A percentile compares a stretch with the other conserved stretches of the same genome.
These are phyloP conservation scores for Penicillium nucicola DNA, from an alignment of 495 filamentous ascomycete genomes.

Conservation along the genomic window DNA sequence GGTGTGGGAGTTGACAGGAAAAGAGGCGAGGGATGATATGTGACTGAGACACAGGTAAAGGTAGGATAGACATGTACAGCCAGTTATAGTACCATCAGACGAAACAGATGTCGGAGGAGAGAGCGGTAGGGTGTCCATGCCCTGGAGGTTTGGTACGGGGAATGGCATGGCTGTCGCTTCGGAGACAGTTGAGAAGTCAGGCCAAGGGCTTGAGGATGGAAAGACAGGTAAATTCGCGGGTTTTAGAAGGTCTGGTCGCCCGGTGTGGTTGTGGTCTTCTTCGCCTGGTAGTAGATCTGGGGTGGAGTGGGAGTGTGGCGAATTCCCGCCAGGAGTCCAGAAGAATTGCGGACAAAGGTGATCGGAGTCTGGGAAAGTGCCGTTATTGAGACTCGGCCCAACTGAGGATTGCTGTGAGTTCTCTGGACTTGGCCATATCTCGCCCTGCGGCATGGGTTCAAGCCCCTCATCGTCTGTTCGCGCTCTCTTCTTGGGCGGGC, in stretches of 20 bases:
- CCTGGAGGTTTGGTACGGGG: constrained; percentile 27
- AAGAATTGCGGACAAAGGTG: constrained; percentile 27
- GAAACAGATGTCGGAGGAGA: constrained; percentile 23
- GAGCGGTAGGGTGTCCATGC: constrained; percentile 22
- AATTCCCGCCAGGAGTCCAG: constrained; percentile 12
- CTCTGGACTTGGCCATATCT: constrained; percentile 25
- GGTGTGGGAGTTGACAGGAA: constrained; percentile 44
- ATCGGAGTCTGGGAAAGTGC: constrained; percentile 13
- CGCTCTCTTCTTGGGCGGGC: constrained; percentile 42
- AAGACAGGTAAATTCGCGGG: constrained; percentile 24
- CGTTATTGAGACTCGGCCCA: constrained; percentile 2
- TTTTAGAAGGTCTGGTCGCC: constrained; percentile 25
- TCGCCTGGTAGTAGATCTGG: constrained; percentile 21
- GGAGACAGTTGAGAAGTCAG: constrained; percentile 42
- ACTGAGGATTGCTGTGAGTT: constrained; percentile 13
- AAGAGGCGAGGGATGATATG: constrained; percentile 39
- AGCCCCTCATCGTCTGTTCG: constrained; percentile 30
- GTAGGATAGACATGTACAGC: constrained; percentile 45
- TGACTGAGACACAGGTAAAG: constrained; percentile 46
- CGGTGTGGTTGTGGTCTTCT: constrained; percentile 27
- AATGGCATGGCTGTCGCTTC: constrained; percentile 34
- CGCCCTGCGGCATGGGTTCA: constrained; percentile 11
- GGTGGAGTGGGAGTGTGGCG: constrained; percentile 13
- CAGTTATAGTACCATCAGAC: constrained; percentile 15
- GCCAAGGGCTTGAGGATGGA: constrained; percentile 38